phyloP scores from a whole-genome alignment of 2,329 filamentous ascomycete genomes.

The Orbilia brochopaga region DNA sequence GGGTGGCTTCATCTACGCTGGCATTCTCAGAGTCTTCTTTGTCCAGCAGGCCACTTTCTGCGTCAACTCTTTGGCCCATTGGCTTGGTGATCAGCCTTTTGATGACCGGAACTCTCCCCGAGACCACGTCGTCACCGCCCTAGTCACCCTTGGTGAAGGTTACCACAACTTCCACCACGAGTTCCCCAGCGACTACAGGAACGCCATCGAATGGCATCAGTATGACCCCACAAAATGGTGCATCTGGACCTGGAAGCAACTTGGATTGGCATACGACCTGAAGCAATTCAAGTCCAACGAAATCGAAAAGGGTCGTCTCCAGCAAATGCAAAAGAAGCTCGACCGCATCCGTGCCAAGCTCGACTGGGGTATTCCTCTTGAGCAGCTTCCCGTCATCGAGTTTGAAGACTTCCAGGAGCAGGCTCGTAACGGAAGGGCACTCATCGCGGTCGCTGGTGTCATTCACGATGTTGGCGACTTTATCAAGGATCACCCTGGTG shows the following conservation, averaged over 20 bases:
- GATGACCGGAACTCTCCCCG: slow-evolving; percentile 90
- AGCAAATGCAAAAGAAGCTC: slow-evolving; percentile 90
- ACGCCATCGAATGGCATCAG: slow-evolving; percentile 88
- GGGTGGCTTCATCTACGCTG: slow-evolving; percentile 83
- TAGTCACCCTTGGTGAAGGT: slow-evolving; percentile 84
- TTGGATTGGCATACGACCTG: slow-evolving; percentile 82
- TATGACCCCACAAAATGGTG: slow-evolving; percentile 92
- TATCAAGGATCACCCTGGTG: slow-evolving; percentile 88
- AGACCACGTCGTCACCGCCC: slow-evolving; percentile 83
- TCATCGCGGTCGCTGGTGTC: slow-evolving; percentile 80
- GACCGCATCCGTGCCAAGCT: slow-evolving; percentile 82
- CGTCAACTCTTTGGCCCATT: slow-evolving; percentile 88
- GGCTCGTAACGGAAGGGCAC: slow-evolving; percentile 76
- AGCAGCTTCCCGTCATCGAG: slow-evolving; percentile 81
- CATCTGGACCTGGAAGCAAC: slow-evolving; percentile 82
- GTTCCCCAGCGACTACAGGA: slow-evolving; percentile 91
- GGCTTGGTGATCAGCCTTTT: slow-evolving; percentile 89
- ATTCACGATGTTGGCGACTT: slow-evolving; percentile 84
- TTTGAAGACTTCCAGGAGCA: slow-evolving; percentile 86
- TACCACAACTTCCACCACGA: slow-evolving; percentile 98
- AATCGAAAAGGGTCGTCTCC: slow-evolving; percentile 87
- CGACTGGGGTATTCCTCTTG: slow-evolving; percentile 84
- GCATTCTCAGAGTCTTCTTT: slow-evolving; percentile 85
- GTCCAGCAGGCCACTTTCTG: slow-evolving; percentile 93
- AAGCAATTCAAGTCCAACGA: slow-evolving; percentile 92